These are phyloP conservation scores for Pythium graminicola DNA, from an alignment of 352 stramenopile species.

Conservation along the genomic window DNA sequence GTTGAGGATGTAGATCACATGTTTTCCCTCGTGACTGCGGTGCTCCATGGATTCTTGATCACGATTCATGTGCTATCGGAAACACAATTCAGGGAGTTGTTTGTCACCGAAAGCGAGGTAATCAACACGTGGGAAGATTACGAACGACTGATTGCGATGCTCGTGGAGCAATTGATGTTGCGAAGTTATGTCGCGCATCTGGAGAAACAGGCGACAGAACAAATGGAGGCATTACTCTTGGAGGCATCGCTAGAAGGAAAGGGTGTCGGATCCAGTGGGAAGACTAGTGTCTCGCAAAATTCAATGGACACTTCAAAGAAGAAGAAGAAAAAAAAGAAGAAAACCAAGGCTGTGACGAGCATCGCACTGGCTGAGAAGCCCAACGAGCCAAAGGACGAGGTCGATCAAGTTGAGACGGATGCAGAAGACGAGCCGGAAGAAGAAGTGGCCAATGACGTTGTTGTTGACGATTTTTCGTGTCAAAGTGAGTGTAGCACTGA, in stretches of 20 bases:
- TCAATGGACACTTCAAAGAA: slow-evolving; percentile 22
- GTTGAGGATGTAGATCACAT: slow-evolving; percentile 56
- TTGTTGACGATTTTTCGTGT: slow-evolving; percentile 6
- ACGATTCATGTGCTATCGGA: slow-evolving; percentile 59
- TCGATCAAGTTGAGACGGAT: background rate
- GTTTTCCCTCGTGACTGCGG: slow-evolving; percentile 55
- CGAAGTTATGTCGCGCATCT: slow-evolving; percentile 63
- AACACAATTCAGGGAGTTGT: slow-evolving; percentile 58
- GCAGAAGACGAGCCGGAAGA: slow-evolving; percentile 15
- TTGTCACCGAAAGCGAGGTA: slow-evolving; percentile 69
- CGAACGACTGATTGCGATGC: slow-evolving; percentile 74
- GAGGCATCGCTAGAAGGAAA: slow-evolving; percentile 29
- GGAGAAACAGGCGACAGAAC: slow-evolving; percentile 53
- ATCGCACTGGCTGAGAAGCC: background rate
- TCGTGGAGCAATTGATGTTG: slow-evolving; percentile 78
- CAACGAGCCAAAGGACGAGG: background rate
- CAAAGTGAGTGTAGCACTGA: slow-evolving; percentile 21
- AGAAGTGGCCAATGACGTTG: slow-evolving; percentile 1
- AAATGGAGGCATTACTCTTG: slow-evolving; percentile 75
- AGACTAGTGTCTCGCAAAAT: background rate
- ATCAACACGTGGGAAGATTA: slow-evolving; percentile 82
- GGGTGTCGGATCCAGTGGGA: background rate
- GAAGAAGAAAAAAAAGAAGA: slow-evolving; percentile 30
- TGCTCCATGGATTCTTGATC: slow-evolving; percentile 56
- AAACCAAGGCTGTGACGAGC: slow-evolving; percentile 1